Base-by-base conservation (phyloP, 805 yeast species). In the Candida montana region DNA sequence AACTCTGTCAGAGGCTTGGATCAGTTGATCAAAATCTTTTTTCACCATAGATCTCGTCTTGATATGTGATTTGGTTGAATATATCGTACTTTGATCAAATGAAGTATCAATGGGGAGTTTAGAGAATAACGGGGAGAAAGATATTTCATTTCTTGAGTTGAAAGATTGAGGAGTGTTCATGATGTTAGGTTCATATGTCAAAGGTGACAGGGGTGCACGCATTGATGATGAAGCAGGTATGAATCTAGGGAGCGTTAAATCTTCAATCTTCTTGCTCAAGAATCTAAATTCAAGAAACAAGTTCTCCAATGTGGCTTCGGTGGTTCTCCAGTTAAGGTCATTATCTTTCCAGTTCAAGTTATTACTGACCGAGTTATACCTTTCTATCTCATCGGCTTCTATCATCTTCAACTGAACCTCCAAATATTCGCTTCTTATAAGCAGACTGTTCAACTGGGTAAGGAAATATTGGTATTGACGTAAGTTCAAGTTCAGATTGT, bases 221-320 rank as follows among this genome's bases (percentile, higher is more conserved):
- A 36, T 31, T 4, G 44, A 39, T 3, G 34, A 41, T 16, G 9
- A 11, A 7, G n/a, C 19, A 8, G 35, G 29, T 11, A 26, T 33
- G 15, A 23, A 33, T 24, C 37, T 41, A 4, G 46, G 48, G 7
- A 33, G 31, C 0, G 48, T 34, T 7, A 51, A 17, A 4, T 33
- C 29, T 9, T 46, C 51, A 13, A 56, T 36, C 38, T 51, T 52
- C 15, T 50, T 51, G 15, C 47, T 48, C 15, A 71, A 41, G 40
- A 64, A 67, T 15, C 58, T 55, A 42, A 59, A 71, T 46, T 72
- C 77, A 35, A 65, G 50, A 28, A 60, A 58, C 18, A 72, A 40
- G 44, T 72, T 72, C 17, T 70, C 74, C 33, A 69, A 53, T 3
- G 75, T 71, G 2, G 74, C 70, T 39, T 68, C 71, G 0, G 69